Evolutionary conservation across 2,329 filamentous ascomycete genomes (phyloP).

Genomic region (Cladosporium sp.): DNA sequence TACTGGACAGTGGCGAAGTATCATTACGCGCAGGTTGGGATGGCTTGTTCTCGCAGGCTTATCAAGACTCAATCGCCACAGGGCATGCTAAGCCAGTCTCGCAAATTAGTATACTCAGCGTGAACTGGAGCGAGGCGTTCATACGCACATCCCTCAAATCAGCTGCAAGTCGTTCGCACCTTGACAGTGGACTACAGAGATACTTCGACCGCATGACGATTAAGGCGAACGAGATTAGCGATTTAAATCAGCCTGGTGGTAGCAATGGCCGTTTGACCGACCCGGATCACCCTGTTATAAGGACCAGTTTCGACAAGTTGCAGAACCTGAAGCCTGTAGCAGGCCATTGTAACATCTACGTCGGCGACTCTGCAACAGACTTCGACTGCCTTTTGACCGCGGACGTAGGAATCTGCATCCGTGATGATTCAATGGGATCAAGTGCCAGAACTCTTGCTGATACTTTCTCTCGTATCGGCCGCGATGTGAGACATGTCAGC

Average conservation of each 20-base stretch:
- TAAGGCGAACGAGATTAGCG: slow-evolving; percentile 35
- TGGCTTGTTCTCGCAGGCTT: slow-evolving; percentile 26
- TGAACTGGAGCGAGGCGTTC: slow-evolving; percentile 46
- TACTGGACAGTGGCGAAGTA: slow-evolving; percentile 30
- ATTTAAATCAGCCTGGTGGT: slow-evolving; percentile 21
- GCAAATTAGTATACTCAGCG: slow-evolving; percentile 37
- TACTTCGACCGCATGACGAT: slow-evolving; percentile 17
- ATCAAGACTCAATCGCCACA: not conserved
- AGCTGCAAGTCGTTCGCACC: not conserved
- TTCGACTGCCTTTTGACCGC: slow-evolving; percentile 42
- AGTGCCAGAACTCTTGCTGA: slow-evolving; percentile 30
- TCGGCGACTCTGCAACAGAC: slow-evolving; percentile 48
- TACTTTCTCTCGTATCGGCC: slow-evolving; percentile 20
- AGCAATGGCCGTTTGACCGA: slow-evolving; percentile 28
- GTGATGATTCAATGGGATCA: slow-evolving; percentile 29
- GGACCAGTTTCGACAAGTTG: slow-evolving; percentile 40
- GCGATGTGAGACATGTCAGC: not conserved
- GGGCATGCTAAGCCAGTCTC: not conserved
- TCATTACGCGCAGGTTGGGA: slow-evolving; percentile 35
- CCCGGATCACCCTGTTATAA: slow-evolving; percentile 23
- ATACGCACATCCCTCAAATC: slow-evolving; percentile 27
- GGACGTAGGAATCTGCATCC: slow-evolving; percentile 45
- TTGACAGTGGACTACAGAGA: too few species aligned
- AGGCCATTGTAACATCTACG: slow-evolving; percentile 31
- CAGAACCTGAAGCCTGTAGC: not conserved